These are phyloP conservation scores for Rubroboletus pulcherrimus DNA, from an alignment of 768 basidiomycete species.

Conservation along the genomic window DNA sequence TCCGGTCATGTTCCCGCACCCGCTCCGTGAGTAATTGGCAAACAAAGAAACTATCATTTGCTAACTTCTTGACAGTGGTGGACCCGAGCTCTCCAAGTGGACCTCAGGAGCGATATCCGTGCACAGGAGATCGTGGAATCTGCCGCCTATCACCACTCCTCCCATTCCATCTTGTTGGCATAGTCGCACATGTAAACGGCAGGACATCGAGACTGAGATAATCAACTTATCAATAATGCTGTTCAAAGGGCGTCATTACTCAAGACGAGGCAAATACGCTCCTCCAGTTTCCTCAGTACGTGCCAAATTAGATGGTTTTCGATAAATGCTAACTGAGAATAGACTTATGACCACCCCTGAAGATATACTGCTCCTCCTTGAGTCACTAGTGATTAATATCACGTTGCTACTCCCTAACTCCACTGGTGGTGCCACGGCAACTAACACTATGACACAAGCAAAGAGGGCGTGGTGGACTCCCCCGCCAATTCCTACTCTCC, in stretches of 20 bases:
- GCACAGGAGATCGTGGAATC: constrained; percentile 1
- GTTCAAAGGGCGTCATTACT: neutral
- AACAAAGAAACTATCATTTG: neutral
- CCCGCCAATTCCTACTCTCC: no score
- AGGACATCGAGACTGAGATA: neutral
- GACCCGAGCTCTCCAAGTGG: neutral
- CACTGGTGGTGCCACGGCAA: neutral
- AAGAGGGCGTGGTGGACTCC: neutral
- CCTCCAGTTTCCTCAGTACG: neutral
- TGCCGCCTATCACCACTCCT: constrained; percentile 8
- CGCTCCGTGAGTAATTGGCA: neutral
- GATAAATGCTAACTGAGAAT: neutral
- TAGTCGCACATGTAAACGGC: neutral
- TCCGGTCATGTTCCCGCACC: constrained; percentile 9
- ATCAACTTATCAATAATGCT: neutral
- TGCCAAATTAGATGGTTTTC: neutral
- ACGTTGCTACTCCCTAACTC: neutral
- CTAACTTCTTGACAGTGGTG: neutral
- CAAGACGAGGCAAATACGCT: neutral
- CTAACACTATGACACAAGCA: neutral
- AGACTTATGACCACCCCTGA: neutral
- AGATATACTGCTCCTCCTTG: neutral
- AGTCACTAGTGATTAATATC: neutral
- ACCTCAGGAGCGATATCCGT: neutral
- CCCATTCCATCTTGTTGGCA: constrained; percentile 3